phyloP scores from a whole-genome alignment of 176 grass and related monocot species.

The Areca catechu region DNA sequence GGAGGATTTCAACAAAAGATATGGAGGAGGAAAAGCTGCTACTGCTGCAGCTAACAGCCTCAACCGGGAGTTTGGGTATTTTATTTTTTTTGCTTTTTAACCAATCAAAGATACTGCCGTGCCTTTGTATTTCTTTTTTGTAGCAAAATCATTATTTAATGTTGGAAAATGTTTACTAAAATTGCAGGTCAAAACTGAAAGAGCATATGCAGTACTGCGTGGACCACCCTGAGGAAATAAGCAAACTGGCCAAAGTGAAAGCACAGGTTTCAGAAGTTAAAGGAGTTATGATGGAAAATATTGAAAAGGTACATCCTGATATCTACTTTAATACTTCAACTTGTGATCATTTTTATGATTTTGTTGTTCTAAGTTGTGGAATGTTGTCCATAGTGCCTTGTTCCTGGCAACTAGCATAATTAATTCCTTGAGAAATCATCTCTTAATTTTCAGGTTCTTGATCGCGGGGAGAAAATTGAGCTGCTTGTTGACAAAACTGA shows the following conservation, averaged over 20 bases:
- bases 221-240: constrained; percentile 68
- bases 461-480: constrained; percentile 85
- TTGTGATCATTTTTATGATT: background rate
- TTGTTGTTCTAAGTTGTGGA: background rate
- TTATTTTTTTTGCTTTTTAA: constrained; percentile 1
- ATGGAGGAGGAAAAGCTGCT: constrained; percentile 61
- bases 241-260: constrained; percentile 83
- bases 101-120: background rate
- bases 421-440: background rate
- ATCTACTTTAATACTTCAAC: background rate
- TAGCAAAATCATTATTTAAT: background rate
- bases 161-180: background rate
- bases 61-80: constrained; percentile 74
- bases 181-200: constrained; percentile 71
- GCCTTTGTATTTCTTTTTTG: background rate
- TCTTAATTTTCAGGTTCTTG: constrained; percentile 41
- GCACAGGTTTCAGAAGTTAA: constrained; percentile 92
- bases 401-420: background rate
- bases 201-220: constrained; percentile 80
- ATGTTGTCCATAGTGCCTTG: background rate
- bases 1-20: constrained; percentile 79
- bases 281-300: constrained; percentile 96
- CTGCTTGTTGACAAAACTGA: constrained; percentile 79
- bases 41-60: constrained; percentile 61
- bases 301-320: constrained; percentile 44